Base-by-base conservation (phyloP, 2,329 filamentous ascomycete genomes). In the Alternaria incomplexa region DNA sequence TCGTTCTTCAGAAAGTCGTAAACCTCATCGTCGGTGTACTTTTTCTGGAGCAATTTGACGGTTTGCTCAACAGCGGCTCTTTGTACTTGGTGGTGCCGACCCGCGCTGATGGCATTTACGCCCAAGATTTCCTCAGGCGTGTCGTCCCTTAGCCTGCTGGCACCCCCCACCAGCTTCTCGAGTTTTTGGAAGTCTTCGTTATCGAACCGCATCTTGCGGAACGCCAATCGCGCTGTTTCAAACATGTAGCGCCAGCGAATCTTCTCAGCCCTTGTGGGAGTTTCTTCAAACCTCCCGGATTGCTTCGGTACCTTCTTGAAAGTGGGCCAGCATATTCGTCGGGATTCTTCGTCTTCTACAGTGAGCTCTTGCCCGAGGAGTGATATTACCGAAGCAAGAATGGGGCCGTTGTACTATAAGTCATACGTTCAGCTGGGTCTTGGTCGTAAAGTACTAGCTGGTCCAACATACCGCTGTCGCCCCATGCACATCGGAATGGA, bases 161-260 rank as follows among this genome's bases (percentile, higher is more conserved):
- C 17, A 15, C 12, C 30, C 6, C 10, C 32, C 7, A 45, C 15
- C 17, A 25, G 30, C 12, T 44, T 32, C n/a, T 53, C 40, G 26
- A 71, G 62, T 1, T 5, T 6, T 15, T 47, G 8, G 13, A 65
- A 13, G 40, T 55, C 59, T 5, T 48, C 23, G 12, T 40, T 6
- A 17, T 67, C 63, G 23, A 69, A 68, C 12, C 36, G 30, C 26
- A 72, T 58, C 22, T 59, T 66, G 22, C 62, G 57, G 70, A 70
- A 75, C 11, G 64, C 67, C 10, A 64, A 23, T 23, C 60, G 53
- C 2, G 57, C 69, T 3, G 71, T 68, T 44, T 70, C 67, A 45
- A 66, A 73, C 12, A 73, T 54, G 30, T 69, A 76, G 48, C 52
- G 64, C 71, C 73, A 46, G 30, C 63, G 54, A 30, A 30, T 12